phyloP scores from a whole-genome alignment of 805 yeast species.

The Yamadazyma scolyti region DNA sequence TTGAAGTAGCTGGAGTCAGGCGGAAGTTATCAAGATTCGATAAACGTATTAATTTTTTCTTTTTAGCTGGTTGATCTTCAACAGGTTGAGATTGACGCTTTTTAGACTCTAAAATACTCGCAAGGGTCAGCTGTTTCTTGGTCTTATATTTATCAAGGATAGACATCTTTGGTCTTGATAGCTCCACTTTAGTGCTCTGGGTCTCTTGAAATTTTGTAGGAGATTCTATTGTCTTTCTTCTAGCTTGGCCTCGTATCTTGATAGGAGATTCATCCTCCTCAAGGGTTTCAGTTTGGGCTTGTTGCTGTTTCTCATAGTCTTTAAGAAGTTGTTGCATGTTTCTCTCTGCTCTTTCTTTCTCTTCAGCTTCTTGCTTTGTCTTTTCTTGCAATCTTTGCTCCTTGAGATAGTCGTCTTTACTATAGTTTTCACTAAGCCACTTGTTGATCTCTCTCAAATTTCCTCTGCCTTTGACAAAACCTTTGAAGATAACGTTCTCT shows the following conservation, averaged over 20 bases:
- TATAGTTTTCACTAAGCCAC: slow-evolving; percentile 35
- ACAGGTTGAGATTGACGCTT: slow-evolving; percentile 5
- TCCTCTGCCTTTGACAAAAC: slow-evolving; percentile 41
- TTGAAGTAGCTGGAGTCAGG: slow-evolving; percentile 3
- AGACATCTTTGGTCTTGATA: slow-evolving; percentile 36
- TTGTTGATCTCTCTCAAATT: slow-evolving; percentile 36
- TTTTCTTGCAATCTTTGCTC: slow-evolving; percentile 10
- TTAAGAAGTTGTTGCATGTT: slow-evolving; percentile 5
- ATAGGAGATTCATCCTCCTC: slow-evolving; percentile 38
- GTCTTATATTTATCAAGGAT: slow-evolving; percentile 40
- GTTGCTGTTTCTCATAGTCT: slow-evolving; percentile 6
- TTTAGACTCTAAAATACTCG: slow-evolving; percentile 6
- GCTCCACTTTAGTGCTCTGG: slow-evolving; percentile 37
- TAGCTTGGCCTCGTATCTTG: slow-evolving; percentile 19
- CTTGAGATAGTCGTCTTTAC: slow-evolving; percentile 21
- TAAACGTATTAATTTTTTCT: slow-evolving; percentile 35
- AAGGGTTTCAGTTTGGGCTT: background rate
- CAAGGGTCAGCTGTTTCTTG: slow-evolving; percentile 29
- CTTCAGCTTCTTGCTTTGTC: slow-evolving; percentile 12
- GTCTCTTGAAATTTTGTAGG: slow-evolving; percentile 14
- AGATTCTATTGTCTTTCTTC: slow-evolving; percentile 19
- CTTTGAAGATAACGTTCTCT: slow-evolving; percentile 40
- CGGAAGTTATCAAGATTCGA: slow-evolving; percentile 14
- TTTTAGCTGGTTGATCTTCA: slow-evolving; percentile 18
- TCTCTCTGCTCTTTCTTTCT: slow-evolving; percentile 4